phyloP scores from a whole-genome alignment of 1,284 basidiomycete genomes.

The Gymnopus androsaceus region DNA sequence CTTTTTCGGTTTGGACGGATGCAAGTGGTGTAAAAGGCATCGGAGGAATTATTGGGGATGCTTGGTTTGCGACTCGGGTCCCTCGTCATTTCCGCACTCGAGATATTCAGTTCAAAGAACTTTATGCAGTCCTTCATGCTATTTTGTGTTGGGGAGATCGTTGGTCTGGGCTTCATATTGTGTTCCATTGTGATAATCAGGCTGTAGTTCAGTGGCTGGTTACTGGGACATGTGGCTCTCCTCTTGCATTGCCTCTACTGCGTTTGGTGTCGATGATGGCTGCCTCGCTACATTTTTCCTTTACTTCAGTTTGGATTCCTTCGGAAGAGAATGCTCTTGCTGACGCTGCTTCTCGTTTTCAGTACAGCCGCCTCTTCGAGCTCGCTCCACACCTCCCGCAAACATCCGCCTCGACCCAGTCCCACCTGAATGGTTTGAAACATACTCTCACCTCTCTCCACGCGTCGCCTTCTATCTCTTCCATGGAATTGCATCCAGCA shows the following conservation, averaged over 20 bases:
- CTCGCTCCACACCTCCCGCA: conserved; percentile 26
- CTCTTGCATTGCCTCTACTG: not conserved
- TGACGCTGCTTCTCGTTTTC: conserved; percentile 33
- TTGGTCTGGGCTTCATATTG: conserved; percentile 23
- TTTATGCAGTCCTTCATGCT: conserved; percentile 30
- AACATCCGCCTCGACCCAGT: conserved; percentile 26
- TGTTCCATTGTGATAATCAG: conserved; percentile 35
- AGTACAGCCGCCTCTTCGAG: conserved; percentile 30
- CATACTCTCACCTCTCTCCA: conserved; percentile 23
- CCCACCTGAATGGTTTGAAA: conserved; percentile 29
- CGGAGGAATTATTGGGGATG: conserved; percentile 22
- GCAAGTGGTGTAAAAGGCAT: conserved; percentile 31
- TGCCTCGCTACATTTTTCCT: conserved; percentile 9
- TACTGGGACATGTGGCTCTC: conserved; percentile 22
- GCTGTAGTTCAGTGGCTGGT: conserved; percentile 25
- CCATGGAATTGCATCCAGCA: conserved; percentile 32
- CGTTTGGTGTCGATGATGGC: conserved; percentile 19
- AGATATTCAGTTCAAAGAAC: conserved; percentile 31
- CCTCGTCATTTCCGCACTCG: conserved; percentile 21
- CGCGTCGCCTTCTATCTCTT: conserved; percentile 30
- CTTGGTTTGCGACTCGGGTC: conserved; percentile 27
- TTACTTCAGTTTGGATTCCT: conserved; percentile 9
- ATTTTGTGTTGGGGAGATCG: conserved; percentile 29
- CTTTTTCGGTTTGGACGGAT: conserved; percentile 28
- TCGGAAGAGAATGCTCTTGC: conserved; percentile 9